Conservation (phyloP, 2,329 filamentous ascomycete genomes). For the Hymenoscyphus fructigenus region DNA sequence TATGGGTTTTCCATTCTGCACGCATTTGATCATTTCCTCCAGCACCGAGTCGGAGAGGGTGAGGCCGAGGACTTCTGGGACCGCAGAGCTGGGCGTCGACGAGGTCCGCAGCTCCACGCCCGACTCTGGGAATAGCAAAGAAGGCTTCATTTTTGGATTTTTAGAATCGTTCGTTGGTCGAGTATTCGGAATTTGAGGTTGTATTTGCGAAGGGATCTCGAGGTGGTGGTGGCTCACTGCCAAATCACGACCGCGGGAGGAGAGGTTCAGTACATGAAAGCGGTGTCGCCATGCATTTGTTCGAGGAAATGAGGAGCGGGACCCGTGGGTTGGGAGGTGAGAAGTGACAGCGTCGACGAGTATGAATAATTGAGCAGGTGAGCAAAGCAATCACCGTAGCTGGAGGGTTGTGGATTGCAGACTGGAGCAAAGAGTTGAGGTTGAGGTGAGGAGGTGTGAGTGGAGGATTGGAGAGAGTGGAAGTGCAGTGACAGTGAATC, state of each 20-base stretch:
- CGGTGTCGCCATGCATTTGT: constrained; percentile 24
- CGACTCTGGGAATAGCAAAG: constrained; percentile 55
- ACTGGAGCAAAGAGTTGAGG: neutral
- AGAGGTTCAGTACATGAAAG: constrained; percentile 26
- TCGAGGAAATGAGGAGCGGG: constrained; percentile 4
- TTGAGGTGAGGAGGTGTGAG: neutral
- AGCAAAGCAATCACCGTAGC: neutral
- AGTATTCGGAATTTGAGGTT: constrained; percentile 11
- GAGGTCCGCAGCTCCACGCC: constrained; percentile 55
- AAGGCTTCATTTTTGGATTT: constrained; percentile 45
- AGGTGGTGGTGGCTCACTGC: constrained; percentile 22
- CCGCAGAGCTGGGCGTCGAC: constrained; percentile 45
- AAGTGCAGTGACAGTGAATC: constrained; percentile 9
- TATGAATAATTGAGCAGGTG: constrained; percentile 10
- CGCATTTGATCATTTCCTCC: constrained; percentile 61
- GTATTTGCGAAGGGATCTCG: constrained; percentile 4
- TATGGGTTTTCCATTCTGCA: constrained; percentile 55
- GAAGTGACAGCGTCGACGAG: constrained; percentile 4
- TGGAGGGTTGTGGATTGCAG: neutral
- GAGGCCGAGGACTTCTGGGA: constrained; percentile 56
- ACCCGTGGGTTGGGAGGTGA: neutral
- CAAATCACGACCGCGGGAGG: constrained; percentile 26
- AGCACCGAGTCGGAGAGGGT: constrained; percentile 58
- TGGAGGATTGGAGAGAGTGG: neutral
- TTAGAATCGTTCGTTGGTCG: constrained; percentile 2